A percentile compares a stretch with the other conserved stretches of the same genome.
These are phyloP conservation scores for Pulveroboletus frians DNA, from an alignment of 768 basidiomycete genomes.

Conservation along the genomic window DNA sequence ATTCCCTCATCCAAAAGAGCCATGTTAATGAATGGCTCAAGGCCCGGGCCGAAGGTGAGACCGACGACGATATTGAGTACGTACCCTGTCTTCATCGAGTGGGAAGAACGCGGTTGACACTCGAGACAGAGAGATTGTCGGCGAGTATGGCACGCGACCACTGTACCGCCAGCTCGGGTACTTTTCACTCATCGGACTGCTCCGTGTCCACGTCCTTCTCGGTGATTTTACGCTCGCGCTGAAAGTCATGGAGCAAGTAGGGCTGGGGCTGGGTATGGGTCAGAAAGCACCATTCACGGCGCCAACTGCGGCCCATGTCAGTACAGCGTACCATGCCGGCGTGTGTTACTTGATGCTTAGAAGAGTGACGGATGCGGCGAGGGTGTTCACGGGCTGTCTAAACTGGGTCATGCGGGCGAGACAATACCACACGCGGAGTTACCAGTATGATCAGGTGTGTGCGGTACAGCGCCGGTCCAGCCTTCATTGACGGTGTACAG, in stretches of 20 bases:
- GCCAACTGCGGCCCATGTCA: constrained; percentile 95
- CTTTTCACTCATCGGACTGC: constrained; percentile 91
- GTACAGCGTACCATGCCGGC: constrained; percentile 92
- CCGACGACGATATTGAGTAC: constrained; percentile 78
- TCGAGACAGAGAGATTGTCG: constrained; percentile 65
- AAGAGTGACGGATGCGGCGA: constrained; percentile 92
- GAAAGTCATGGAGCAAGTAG: constrained; percentile 92
- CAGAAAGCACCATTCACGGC: constrained; percentile 92
- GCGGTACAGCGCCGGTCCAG: background rate
- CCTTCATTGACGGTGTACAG: constrained; percentile 32
- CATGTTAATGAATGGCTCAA: constrained; percentile 89
- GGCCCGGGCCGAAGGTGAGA: constrained; percentile 76
- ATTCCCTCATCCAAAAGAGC: constrained; percentile 97
- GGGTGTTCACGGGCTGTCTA: constrained; percentile 85
- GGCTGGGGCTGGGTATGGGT: constrained; percentile 85
- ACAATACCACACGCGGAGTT: constrained; percentile 93
- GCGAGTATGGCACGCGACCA: constrained; percentile 86
- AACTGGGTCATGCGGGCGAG: constrained; percentile 96
- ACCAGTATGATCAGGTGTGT: constrained; percentile 89
- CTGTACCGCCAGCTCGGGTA: constrained; percentile 95
- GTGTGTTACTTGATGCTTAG: constrained; percentile 96
- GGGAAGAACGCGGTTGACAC: constrained; percentile 1
- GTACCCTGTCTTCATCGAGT: constrained; percentile 26
- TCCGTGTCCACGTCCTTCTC: constrained; percentile 92
- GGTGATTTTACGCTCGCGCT: constrained; percentile 94